Percentiles rank a stretch among this genome's conserved stretches.
These are phyloP conservation scores for Hortaea werneckii DNA, from an alignment of 2,329 filamentous ascomycete species.

Conservation along the genomic window DNA sequence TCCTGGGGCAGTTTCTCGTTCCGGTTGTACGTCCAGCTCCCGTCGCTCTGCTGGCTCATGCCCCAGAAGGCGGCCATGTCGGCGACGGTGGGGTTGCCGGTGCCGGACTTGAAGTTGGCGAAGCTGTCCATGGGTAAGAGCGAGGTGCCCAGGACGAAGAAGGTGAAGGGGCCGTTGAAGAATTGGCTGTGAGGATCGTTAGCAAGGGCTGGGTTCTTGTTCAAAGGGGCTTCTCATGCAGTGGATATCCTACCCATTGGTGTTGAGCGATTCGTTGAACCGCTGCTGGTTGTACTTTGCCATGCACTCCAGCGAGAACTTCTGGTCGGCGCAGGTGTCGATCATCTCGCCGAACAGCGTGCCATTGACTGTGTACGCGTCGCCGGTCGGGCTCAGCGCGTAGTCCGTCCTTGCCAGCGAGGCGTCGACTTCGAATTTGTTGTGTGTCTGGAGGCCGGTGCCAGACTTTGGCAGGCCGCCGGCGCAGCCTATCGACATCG, in stretches of 20 bases:
- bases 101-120: slow-evolving; percentile 3
- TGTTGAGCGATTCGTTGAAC: not conserved
- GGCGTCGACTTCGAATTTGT: slow-evolving; percentile 28
- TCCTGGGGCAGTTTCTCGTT: not conserved
- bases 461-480: slow-evolving; percentile 16
- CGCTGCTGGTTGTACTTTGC: slow-evolving; percentile 1
- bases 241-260: not conserved
- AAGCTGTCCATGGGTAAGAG: slow-evolving; percentile 1
- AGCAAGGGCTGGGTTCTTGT: not conserved
- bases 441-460: slow-evolving; percentile 30
- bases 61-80: slow-evolving; percentile 1
- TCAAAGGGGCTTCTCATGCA: not conserved
- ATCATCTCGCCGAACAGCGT: slow-evolving; percentile 21
- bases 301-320: not conserved
- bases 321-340: not conserved
- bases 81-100: not conserved
- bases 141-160: slow-evolving; percentile 3
- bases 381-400: slow-evolving; percentile 19
- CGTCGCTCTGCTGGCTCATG: not conserved
- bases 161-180: slow-evolving; percentile 3
- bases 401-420: slow-evolving; percentile 29
- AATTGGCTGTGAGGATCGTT: not conserved
- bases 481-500: slow-evolving; percentile 33
- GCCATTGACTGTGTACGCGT: slow-evolving; percentile 28
- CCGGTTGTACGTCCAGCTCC: slow-evolving; percentile 1